phyloP scores from a whole-genome alignment of 2,329 filamentous ascomycete species.

The Penicillium corylophilum region DNA sequence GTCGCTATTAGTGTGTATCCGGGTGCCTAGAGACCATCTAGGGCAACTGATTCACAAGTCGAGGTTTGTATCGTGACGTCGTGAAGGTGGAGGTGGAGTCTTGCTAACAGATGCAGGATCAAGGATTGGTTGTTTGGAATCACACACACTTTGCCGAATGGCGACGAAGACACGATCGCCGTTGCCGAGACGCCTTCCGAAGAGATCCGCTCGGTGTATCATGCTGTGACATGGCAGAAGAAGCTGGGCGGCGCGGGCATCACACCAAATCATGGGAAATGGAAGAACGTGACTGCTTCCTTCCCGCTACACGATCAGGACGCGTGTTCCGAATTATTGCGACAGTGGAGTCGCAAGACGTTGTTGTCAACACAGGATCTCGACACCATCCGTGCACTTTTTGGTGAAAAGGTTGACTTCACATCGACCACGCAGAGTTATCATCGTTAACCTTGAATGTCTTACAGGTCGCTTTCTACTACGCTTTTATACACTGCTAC shows the following conservation, averaged over 20 bases:
- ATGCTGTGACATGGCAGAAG: slow-evolving; percentile 72
- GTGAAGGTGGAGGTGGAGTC: neutral
- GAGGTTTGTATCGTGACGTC: slow-evolving; percentile 49
- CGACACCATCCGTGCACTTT: slow-evolving; percentile 71
- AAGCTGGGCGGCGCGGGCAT: slow-evolving; percentile 78
- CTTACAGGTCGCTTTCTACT: slow-evolving; percentile 80
- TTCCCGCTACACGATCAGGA: slow-evolving; percentile 77
- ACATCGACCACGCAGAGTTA: neutral
- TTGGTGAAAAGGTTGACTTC: slow-evolving; percentile 64
- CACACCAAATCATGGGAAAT: slow-evolving; percentile 65
- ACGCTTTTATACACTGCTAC: slow-evolving; percentile 89
- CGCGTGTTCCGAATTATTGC: slow-evolving; percentile 75
- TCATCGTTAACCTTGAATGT: neutral
- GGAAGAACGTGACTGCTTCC: slow-evolving; percentile 72
- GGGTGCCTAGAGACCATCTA: slow-evolving; percentile 74
- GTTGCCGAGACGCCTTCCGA: slow-evolving; percentile 87
- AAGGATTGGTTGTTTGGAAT: slow-evolving; percentile 94
- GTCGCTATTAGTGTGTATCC: slow-evolving; percentile 79
- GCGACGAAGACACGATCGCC: slow-evolving; percentile 67
- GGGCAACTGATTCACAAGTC: slow-evolving; percentile 80
- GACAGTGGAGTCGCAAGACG: slow-evolving; percentile 65
- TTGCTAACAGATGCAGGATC: slow-evolving; percentile 55
- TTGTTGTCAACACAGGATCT: slow-evolving; percentile 67
- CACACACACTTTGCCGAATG: slow-evolving; percentile 71
- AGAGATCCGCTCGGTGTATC: slow-evolving; percentile 80